Evolutionary conservation across 148 eudicot species (phyloP).

Genomic region (Pharnaceum exiguum): DNA sequence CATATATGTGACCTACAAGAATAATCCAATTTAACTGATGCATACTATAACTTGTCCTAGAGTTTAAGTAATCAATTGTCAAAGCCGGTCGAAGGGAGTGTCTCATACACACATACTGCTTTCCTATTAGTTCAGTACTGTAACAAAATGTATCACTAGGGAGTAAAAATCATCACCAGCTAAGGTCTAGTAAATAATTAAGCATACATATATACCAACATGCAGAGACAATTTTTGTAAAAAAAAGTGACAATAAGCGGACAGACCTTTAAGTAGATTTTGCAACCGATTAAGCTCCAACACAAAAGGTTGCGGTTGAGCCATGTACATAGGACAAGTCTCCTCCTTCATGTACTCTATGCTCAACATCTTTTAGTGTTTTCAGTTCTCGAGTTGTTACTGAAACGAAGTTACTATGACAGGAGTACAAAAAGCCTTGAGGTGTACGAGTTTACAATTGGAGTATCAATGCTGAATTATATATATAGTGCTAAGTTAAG

Average conservation of each 20-base stretch:
- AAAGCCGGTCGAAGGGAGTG: too few relatives aligned
- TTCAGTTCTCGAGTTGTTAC: background rate
- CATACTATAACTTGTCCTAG: too few relatives aligned
- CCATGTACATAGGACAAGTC: constrained; percentile 20
- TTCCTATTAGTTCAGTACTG: too few relatives aligned
- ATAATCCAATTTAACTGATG: too few relatives aligned
- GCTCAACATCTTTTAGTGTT: constrained; percentile 22
- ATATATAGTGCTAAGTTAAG: background rate
- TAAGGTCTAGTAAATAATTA: background rate
- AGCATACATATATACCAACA: background rate
- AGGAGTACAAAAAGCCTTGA: too few relatives aligned
- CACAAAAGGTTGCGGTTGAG: constrained; percentile 56
- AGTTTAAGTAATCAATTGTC: too few relatives aligned
- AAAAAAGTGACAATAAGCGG: background rate
- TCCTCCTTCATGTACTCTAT: constrained; percentile 28
- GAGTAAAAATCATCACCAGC: too few relatives aligned
- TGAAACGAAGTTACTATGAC: too few relatives aligned
- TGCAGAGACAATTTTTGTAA: background rate
- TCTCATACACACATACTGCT: too few relatives aligned
- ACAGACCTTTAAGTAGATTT: constrained; percentile 41
- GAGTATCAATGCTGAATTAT: background rate
- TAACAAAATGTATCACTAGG: too few relatives aligned
- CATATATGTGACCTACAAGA: too few relatives aligned
- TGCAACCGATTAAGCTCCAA: constrained; percentile 67
- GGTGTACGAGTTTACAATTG: too few relatives aligned